These are phyloP conservation scores for Alternaria tenuissima DNA, from an alignment of 2,329 filamentous ascomycete genomes.

Conservation along the genomic window DNA sequence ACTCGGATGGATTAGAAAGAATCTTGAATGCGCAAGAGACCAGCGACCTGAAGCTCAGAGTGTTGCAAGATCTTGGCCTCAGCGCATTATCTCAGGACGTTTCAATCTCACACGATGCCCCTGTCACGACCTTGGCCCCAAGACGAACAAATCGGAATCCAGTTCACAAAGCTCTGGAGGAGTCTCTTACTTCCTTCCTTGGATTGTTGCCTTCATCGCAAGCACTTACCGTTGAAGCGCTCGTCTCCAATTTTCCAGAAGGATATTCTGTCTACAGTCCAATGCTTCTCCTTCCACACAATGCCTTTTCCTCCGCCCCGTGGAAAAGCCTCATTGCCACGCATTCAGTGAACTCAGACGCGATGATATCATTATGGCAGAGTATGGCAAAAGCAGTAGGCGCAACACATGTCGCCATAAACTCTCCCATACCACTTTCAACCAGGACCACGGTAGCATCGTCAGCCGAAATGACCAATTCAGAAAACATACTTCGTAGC, in stretches of 20 bases:
- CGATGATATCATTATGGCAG: constrained; percentile 36
- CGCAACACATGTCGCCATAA: constrained; percentile 66
- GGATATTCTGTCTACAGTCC: constrained; percentile 65
- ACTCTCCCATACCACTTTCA: constrained; percentile 62
- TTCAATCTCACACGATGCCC: constrained; percentile 16
- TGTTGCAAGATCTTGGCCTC: constrained; percentile 22
- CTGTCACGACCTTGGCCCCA: neutral
- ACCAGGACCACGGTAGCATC: neutral
- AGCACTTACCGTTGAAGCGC: constrained; percentile 24
- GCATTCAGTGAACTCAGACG: constrained; percentile 30
- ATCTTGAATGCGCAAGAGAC: neutral
- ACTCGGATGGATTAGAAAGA: neutral
- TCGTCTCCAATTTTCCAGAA: constrained; percentile 42
- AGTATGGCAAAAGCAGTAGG: constrained; percentile 51
- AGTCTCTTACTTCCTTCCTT: constrained; percentile 26
- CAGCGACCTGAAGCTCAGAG: neutral
- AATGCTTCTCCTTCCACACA: constrained; percentile 64
- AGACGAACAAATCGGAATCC: constrained; percentile 23
- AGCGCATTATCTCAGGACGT: constrained; percentile 21
- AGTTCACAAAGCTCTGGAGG: constrained; percentile 31
- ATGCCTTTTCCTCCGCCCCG: constrained; percentile 51
- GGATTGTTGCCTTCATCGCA: constrained; percentile 14
- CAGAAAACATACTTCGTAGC: constrained; percentile 74
- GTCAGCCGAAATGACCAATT: neutral
- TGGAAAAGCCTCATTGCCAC: constrained; percentile 47